phyloP scores from a whole-genome alignment of 805 yeast species.

The Lachancea mirantina region DNA sequence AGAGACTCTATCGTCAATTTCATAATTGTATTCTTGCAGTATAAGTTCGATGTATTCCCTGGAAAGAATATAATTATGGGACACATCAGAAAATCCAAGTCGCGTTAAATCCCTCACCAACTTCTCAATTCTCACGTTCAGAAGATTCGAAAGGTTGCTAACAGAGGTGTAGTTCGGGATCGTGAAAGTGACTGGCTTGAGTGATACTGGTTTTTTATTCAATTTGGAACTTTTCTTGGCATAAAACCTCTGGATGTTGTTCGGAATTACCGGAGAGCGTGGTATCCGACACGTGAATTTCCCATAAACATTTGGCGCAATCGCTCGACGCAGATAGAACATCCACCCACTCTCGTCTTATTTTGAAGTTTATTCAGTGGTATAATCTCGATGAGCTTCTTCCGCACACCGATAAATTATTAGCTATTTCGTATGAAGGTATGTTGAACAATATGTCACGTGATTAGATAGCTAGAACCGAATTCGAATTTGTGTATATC shows the following conservation, averaged over 20 bases:
- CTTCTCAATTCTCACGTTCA: slow-evolving; percentile 56
- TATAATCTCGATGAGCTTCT: no score
- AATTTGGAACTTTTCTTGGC: slow-evolving; percentile 14
- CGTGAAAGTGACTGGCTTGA: slow-evolving; percentile 20
- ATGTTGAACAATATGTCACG: no score
- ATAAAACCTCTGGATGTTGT: slow-evolving; percentile 12
- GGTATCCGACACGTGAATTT: no score
- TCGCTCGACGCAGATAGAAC: no score
- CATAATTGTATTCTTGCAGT: slow-evolving; percentile 83
- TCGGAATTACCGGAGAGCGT: no score
- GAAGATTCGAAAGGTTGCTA: slow-evolving; percentile 64
- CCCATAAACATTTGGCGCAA: no score
- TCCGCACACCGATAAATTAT: no score
- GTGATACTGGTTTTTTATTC: slow-evolving; percentile 7
- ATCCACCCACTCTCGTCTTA: no score
- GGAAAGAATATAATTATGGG: slow-evolving; percentile 73
- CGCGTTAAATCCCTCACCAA: slow-evolving; percentile 51
- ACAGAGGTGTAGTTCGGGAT: slow-evolving; percentile 78
- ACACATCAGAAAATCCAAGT: slow-evolving; percentile 66
- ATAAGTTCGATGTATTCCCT: slow-evolving; percentile 78
- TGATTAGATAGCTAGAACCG: no score
- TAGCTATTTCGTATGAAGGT: no score
- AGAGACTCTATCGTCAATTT: slow-evolving; percentile 32
- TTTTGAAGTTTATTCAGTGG: no score
- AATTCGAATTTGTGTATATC: no score